Conservation (phyloP, 116 monocot species). For the Trichopus zeylanicus region DNA sequence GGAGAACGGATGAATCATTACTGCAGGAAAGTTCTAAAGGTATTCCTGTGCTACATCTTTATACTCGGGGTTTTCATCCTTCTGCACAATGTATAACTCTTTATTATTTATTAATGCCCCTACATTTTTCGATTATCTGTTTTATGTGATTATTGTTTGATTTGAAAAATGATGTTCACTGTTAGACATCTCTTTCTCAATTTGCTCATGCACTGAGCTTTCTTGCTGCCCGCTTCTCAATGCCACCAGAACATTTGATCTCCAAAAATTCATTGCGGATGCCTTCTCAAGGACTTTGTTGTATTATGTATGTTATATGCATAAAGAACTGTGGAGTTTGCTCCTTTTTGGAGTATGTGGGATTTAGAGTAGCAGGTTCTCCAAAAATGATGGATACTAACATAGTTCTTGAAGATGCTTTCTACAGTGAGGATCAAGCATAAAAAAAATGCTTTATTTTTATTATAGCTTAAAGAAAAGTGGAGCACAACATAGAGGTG, state of each 20-base stretch:
- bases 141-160: too few species aligned
- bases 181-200: neutral
- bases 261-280: neutral
- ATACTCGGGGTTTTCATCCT: neutral
- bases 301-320: neutral
- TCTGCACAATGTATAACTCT: neutral
- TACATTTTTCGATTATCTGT: neutral
- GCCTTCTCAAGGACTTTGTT: too few species aligned
- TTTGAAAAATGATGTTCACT: neutral
- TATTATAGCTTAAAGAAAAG: too few species aligned
- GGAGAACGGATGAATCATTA: slow-evolving; percentile 1
- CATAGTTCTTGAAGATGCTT: too few species aligned
- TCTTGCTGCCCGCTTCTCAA: neutral
- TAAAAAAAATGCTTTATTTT: too few species aligned
- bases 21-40: slow-evolving; percentile 19
- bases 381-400: too few species aligned
- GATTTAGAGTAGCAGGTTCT: too few species aligned
- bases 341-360: too few species aligned
- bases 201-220: neutral
- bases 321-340: too few species aligned
- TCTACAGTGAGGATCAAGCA: too few species aligned
- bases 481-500: too few species aligned
- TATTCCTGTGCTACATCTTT: neutral
- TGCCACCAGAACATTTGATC: neutral
- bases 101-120: neutral